Evolutionary conservation across 257 asterid genomes (phyloP), one percentile per base, ranked within the genome.

Genomic region (Petrea volubilis): DNA sequence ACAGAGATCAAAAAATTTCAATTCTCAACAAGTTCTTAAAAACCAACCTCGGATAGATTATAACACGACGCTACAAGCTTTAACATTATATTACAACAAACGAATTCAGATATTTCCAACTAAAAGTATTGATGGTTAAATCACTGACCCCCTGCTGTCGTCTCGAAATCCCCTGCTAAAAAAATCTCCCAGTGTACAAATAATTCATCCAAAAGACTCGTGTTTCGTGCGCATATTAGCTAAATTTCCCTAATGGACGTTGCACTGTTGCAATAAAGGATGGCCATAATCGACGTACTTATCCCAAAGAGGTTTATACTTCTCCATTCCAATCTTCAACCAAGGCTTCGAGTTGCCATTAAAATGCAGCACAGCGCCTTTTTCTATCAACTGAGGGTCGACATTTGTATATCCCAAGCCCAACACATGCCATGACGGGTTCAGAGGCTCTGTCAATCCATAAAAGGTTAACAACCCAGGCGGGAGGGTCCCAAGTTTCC

Each of bases 301-400:
- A 63, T 85, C 85, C 94, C 94, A 85, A 53, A 87, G 83, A 7
- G 91, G 69, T 58, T 85, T 87, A 52, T 87, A 87, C 67, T 87
- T 87, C 80, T 85, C 94, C 78, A 77, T 81, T 63, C 94, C 89
- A 4, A 87, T 85, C 83, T 85, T 87, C 77, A 87, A 60, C 94
- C 94, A 87, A 5, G 94, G 94, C 68, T 87, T 87, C 0, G 83
- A 83, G 69, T 87, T 87, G 29, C 94, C 94, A 70, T 87, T 85
- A 64, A 75, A 87, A 76, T 87, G 94, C 81, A 85, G 81, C 60
- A 87, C 91, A 33, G 91, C 91, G 29, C 91, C 94, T 24, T 74
- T 85, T 70, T 81, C 85, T 7, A 87, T 83, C 86, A 85, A 55
- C 67, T 76, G 75, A 2, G 83, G 80, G 47, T 87, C 89, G 0